These are phyloP conservation scores for Globisporangium spinosum DNA, from an alignment of 352 stramenopile species.

Conservation along the genomic window DNA sequence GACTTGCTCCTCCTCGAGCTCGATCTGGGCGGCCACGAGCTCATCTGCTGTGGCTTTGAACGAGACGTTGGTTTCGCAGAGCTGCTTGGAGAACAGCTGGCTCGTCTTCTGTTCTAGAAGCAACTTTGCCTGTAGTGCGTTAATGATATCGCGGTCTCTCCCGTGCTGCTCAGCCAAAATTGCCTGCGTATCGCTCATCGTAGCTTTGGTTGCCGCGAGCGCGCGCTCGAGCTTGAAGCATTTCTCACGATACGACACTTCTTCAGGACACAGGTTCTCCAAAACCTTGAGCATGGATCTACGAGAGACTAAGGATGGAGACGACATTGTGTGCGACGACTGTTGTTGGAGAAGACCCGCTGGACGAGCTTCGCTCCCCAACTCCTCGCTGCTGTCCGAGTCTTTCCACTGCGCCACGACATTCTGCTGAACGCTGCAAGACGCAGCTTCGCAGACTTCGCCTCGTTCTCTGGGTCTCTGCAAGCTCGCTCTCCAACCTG, in stretches of 20 bases:
- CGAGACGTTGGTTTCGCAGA: slow-evolving; percentile 41
- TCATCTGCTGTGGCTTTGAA: slow-evolving; percentile 43
- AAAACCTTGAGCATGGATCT: slow-evolving; percentile 8
- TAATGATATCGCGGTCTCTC: slow-evolving; percentile 30
- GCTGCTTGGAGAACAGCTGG: slow-evolving; percentile 41
- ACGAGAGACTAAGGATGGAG: background rate
- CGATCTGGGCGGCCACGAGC: slow-evolving; percentile 45
- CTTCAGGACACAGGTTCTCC: slow-evolving; percentile 24
- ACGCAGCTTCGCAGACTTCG: slow-evolving; percentile 23
- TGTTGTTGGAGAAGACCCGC: background rate
- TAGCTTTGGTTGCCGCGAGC: slow-evolving; percentile 38
- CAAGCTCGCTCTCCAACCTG: slow-evolving; percentile 44
- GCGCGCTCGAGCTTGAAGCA: slow-evolving; percentile 55
- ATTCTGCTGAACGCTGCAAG: slow-evolving; percentile 13
- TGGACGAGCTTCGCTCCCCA: background rate
- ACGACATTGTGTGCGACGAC: background rate
- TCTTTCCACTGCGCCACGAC: slow-evolving; percentile 8
- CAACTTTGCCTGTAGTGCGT: slow-evolving; percentile 44
- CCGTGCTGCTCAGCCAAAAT: slow-evolving; percentile 28
- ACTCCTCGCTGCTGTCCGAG: slow-evolving; percentile 12
- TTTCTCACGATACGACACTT: slow-evolving; percentile 43
- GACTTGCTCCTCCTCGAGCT: slow-evolving; percentile 42
- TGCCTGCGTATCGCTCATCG: slow-evolving; percentile 29
- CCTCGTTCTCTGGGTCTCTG: slow-evolving; percentile 33
- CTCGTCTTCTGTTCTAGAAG: slow-evolving; percentile 48